Evolutionary conservation across 192 early-diverging fungal genomes (phyloP).

Genomic region (Cladochytrium replicatum): DNA sequence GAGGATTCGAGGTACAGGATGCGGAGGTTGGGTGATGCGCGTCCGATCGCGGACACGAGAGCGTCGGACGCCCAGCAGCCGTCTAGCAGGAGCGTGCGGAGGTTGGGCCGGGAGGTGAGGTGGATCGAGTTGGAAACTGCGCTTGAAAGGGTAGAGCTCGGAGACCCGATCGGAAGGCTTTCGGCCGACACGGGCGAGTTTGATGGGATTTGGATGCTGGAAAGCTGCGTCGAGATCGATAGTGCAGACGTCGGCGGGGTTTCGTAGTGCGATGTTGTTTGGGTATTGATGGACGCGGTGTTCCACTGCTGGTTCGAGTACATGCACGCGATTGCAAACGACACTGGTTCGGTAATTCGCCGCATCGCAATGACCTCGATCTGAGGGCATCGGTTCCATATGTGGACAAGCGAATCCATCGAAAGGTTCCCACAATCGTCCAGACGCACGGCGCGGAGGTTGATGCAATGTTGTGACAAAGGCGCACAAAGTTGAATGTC

Average conservation of each 20-base stretch:
- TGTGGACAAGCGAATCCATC: constrained; percentile 8
- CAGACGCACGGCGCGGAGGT: constrained; percentile 12
- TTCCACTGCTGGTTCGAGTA: no score
- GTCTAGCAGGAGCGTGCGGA: constrained; percentile 13
- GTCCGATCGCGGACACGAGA: constrained; percentile 3
- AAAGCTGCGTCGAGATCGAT: no score
- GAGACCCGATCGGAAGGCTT: no score
- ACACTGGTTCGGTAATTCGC: no score
- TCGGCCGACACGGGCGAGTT: no score
- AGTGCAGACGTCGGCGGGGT: no score
- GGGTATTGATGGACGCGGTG: no score
- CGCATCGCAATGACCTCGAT: constrained; percentile 11
- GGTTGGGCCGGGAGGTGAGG: constrained; percentile 4
- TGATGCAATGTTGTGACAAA: constrained; percentile 10
- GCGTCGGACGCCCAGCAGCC: constrained; percentile 21
- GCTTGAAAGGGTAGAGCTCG: no score
- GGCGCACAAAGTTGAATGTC: constrained; percentile 3
- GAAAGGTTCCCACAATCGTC: constrained; percentile 14
- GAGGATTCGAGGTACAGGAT: constrained; percentile 15
- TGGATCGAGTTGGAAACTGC: neutral
- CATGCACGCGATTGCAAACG: no score
- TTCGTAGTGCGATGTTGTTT: no score
- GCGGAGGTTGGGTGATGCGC: constrained; percentile 13
- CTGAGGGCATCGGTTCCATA: constrained; percentile 14
- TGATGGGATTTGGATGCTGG: no score